Evolutionary conservation across 2,329 filamentous ascomycete species (phyloP).

Genomic region (Cordyceps tenuipes): DNA sequence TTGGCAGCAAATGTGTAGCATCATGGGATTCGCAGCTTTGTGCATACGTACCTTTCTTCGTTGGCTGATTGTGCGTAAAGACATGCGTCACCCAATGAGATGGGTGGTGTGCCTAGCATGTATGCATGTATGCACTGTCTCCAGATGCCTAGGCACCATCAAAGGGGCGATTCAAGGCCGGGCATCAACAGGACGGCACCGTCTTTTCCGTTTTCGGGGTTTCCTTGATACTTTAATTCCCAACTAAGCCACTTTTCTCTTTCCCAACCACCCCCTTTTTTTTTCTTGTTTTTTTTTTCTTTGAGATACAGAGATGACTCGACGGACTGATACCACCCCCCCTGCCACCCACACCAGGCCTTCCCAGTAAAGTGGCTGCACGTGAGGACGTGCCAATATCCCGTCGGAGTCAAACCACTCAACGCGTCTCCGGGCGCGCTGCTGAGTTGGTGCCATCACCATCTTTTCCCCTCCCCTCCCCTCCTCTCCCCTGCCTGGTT

Average conservation of each 20-base stretch:
- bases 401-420: background rate
- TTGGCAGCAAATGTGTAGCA: background rate
- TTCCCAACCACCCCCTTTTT: slow-evolving; percentile 1
- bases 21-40: background rate
- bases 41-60: background rate
- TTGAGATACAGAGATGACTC: slow-evolving; percentile 5
- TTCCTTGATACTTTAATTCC: background rate
- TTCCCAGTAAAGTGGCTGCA: background rate
- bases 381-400: slow-evolving; percentile 7
- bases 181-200: background rate
- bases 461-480: background rate
- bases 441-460: slow-evolving; percentile 3
- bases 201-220: background rate
- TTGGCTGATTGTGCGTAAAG: background rate
- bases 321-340: background rate
- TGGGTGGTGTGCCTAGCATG: background rate
- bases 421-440: slow-evolving; percentile 5
- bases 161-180: background rate
- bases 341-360: background rate
- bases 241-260: too few relatives aligned
- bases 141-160: background rate
- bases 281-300: background rate
- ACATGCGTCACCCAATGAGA: background rate
- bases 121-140: background rate
- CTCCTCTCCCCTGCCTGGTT: background rate